phyloP scores from a whole-genome alignment of 805 yeast species.

The Wickerhamiella australiensis region DNA sequence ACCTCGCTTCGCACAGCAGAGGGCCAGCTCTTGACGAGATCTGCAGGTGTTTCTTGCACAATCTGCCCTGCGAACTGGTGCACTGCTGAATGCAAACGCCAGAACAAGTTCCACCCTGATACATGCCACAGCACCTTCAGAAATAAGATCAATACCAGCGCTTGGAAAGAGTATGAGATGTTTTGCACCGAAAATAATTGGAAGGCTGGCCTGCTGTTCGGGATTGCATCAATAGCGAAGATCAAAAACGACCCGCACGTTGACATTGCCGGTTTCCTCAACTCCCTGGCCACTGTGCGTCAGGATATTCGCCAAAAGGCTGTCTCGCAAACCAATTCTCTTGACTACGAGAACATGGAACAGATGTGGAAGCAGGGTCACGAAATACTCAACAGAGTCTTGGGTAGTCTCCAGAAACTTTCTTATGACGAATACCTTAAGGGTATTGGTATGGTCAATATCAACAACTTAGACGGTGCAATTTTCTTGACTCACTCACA shows the following conservation, averaged over 20 bases:
- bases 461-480: constrained; percentile 58
- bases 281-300: constrained; percentile 54
- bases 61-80: constrained; percentile 63
- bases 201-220: constrained; percentile 56
- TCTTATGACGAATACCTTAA: constrained; percentile 44
- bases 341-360: constrained; percentile 27
- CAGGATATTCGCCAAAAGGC: constrained; percentile 54
- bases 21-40: constrained; percentile 15
- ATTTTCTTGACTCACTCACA: constrained; percentile 54
- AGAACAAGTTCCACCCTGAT: constrained; percentile 40
- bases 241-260: constrained; percentile 17
- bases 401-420: constrained; percentile 28
- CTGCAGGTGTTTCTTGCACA: constrained; percentile 32
- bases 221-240: constrained; percentile 39
- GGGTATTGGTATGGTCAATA: constrained; percentile 60
- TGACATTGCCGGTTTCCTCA: constrained; percentile 33
- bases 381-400: constrained; percentile 38
- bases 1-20: constrained; percentile 32
- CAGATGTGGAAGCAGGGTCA: constrained; percentile 48
- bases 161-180: constrained; percentile 46
- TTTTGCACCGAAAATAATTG: constrained; percentile 55
- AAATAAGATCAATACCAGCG: constrained; percentile 25
- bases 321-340: constrained; percentile 32
- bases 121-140: constrained; percentile 43
- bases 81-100: constrained; percentile 44